Evolutionary conservation across 2,329 filamentous ascomycete species (phyloP), one percentile per base, ranked within the genome.

Genomic region (Tricladium varicosporioides): DNA sequence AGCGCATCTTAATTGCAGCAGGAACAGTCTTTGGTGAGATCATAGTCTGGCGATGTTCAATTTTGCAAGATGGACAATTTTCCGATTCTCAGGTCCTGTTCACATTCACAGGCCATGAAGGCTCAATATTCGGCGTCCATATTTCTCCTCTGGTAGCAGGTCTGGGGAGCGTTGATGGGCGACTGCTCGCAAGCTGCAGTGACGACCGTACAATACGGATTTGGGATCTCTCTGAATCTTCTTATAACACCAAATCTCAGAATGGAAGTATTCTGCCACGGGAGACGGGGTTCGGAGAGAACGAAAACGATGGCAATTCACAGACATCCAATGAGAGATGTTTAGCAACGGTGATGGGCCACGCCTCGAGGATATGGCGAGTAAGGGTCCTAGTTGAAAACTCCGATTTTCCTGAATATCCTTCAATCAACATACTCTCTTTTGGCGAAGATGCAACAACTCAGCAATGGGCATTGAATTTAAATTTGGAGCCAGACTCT

Each of bases 1-100:
- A 78, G 46, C 77, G 78, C 51, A 77, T 96, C 47, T 79, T 97
- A 16, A 82, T 97, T 51, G 91, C 91, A 5, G 89, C 89, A 2
- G 94, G 94, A 1, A 97, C 94, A 0, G 92, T 93, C 1, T 97
- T 97, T 73, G 94, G 94, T 2, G 92, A 97, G 71, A 89, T 99
- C 5, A 79, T 97, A 40, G 82, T 96, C 14, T 97, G 94, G 94
- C 89, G 86, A 62, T 92, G 84, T 64, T 74, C 75, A 48, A 64
- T 80, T n/a, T 60, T 63, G 2, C 27, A 56, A 31, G 48, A 57
- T 2, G 54, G 46, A 5, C 22, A 43, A 14, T 48, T 60, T 14
- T 52, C 59, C 32, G 57, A 56, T 15, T 74, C 73, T 42, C 74
- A 81, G 62, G 72, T 83, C 16, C 72, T 84, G 3, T 79, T 75